Percentiles rank a stretch among this genome's conserved stretches.
phyloP scores from a whole-genome alignment of 2,329 filamentous ascomycete species.

The Phoma sp. region DNA sequence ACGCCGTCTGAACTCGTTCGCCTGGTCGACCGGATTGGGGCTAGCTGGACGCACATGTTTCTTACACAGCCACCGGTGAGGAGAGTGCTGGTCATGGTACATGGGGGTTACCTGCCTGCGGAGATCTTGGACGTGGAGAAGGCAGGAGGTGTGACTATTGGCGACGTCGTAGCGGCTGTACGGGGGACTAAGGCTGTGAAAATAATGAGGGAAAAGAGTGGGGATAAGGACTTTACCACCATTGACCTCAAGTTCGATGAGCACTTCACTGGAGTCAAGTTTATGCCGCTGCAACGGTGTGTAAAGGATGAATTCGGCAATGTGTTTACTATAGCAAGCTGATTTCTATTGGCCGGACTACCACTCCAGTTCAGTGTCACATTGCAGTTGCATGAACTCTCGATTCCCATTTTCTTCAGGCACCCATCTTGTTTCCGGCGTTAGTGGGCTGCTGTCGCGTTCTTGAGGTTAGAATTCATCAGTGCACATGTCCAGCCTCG shows the following conservation, averaged over 20 bases:
- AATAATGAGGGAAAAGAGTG: not conserved
- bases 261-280: slow-evolving; percentile 1
- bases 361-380: too few species aligned
- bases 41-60: not conserved
- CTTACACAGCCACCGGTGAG: slow-evolving; percentile 3
- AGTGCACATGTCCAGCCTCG: too few species aligned
- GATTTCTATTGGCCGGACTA: too few species aligned
- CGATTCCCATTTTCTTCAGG: too few species aligned
- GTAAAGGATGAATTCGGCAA: not conserved
- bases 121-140: not conserved
- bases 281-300: not conserved
- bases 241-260: slow-evolving; percentile 2
- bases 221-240: not conserved
- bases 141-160: not conserved
- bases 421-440: too few species aligned
- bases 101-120: not conserved
- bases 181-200: not conserved
- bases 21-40: not conserved
- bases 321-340: not conserved
- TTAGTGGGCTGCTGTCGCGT: too few species aligned
- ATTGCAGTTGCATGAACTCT: too few species aligned
- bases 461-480: too few species aligned
- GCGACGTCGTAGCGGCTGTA: not conserved
- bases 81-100: not conserved
- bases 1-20: not conserved